Conservation (phyloP, 179 eudicot genomes). For the Sideroxylon spinosum region DNA sequence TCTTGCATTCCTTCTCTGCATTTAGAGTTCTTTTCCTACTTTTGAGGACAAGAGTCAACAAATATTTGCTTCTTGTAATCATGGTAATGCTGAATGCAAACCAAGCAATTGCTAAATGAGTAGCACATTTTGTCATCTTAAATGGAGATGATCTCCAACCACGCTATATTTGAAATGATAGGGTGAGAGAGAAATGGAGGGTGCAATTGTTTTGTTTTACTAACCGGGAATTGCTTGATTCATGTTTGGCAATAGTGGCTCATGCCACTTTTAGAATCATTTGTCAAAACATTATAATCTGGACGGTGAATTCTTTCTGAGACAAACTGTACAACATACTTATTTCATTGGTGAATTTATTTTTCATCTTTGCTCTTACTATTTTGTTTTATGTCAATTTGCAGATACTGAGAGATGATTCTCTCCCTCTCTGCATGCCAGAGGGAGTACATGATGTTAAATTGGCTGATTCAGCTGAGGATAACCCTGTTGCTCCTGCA, state of each 20-base stretch:
- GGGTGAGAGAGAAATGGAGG: neutral
- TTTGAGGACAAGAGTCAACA: neutral
- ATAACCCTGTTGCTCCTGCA: slow-evolving; percentile 45
- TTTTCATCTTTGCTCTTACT: neutral
- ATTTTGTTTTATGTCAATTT: slow-evolving; percentile 4
- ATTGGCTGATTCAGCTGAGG: slow-evolving; percentile 67
- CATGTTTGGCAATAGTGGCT: neutral
- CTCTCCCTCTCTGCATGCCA: slow-evolving; percentile 62
- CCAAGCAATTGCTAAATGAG: neutral
- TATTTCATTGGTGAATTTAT: neutral
- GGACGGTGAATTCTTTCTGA: slow-evolving; percentile 2
- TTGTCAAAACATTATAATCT: neutral
- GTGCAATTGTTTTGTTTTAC: neutral
- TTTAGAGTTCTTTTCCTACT: neutral
- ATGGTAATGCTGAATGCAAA: neutral
- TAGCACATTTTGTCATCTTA: neutral
- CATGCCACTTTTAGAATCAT: neutral
- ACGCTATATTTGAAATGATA: neutral
- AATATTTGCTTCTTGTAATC: neutral
- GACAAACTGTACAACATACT: neutral
- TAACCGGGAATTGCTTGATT: neutral
- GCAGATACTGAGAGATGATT: slow-evolving; percentile 68
- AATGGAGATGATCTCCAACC: neutral
- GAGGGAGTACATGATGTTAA: slow-evolving; percentile 88
- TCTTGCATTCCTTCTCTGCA: neutral